Base-by-base conservation (phyloP, 306 rosid genomes). In the Urtica urens region DNA sequence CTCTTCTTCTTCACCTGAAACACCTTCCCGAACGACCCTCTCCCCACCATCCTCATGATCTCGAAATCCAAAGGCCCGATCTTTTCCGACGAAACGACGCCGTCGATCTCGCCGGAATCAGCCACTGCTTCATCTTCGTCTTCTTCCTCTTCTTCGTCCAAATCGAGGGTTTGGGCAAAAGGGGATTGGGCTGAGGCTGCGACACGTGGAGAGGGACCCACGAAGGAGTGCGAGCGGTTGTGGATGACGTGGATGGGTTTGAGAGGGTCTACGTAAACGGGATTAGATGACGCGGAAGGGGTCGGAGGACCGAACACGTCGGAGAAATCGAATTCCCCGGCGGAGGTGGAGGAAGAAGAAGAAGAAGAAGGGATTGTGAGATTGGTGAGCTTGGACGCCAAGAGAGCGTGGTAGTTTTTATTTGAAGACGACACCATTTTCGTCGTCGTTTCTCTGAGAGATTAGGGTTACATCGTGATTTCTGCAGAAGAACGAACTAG, bases 141-240 rank as follows among this genome's bases (percentile, higher is more conserved):
- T 5, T 50, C 72, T 3, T 70, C 72, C 3, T 63, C 74, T 5
- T 49, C 66, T 47, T 58, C 51, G 49, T 23, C 26, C 12, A 74
- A 73, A 28, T 64, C 67, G 57, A 74, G 65, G 17, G 67, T 14
- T 58, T 7, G 66, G 74, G 70, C 52, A 78, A 74, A 23, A 25
- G 68, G 47, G 48, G 65, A 35, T 31, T 75, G 24, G 29, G 81
- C 21, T 33, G 80, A 2, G 2, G 73, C 65, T 11, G 81, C 48
- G 45, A 65, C 49, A 57, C 78, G 90, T 0, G 97, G 97, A 39
- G 93, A 84, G 46, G 97, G 97, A 12, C 97, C 97, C 55, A 88
- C 93, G 58, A 90, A 79, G 65, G 97, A 90, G 69, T 84, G 97
- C 67, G 95, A 76, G 74, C 96, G 72, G 55, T 86, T 72, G 58